Conservation (phyloP, 2,329 filamentous ascomycete genomes). For the Nectriaceae sp. region DNA sequence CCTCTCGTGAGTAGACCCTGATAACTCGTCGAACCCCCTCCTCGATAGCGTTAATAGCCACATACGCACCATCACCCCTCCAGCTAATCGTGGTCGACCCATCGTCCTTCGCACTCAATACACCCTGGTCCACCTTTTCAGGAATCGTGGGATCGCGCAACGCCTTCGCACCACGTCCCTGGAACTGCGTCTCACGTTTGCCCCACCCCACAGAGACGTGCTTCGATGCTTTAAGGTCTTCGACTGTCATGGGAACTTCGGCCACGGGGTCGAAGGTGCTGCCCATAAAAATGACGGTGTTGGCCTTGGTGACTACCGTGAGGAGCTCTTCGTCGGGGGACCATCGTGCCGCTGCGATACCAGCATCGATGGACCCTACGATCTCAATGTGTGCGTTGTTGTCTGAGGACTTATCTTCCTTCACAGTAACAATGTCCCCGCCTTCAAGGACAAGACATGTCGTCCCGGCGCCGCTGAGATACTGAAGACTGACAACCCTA, state of each 20-base stretch:
- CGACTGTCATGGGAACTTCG: constrained; percentile 69
- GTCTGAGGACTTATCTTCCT: constrained; percentile 55
- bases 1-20: constrained; percentile 88
- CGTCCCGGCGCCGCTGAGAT: constrained; percentile 78
- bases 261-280: constrained; percentile 83
- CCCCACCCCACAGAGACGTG: constrained; percentile 98
- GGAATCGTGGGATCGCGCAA: constrained; percentile 93
- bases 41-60: constrained; percentile 83
- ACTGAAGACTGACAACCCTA: constrained; percentile 75
- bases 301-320: constrained; percentile 75
- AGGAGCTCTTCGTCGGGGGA: constrained; percentile 93
- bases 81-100: constrained; percentile 75
- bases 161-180: constrained; percentile 84
- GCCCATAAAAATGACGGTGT: constrained; percentile 89
- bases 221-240: constrained; percentile 84
- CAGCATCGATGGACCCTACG: constrained; percentile 88
- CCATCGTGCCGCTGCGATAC: constrained; percentile 88
- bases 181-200: constrained; percentile 97
- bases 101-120: constrained; percentile 74
- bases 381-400: constrained; percentile 86
- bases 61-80: constrained; percentile 90
- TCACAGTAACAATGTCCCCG: constrained; percentile 86
- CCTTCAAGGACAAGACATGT: constrained; percentile 84
- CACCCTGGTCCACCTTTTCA: constrained; percentile 84
- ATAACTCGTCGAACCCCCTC: constrained; percentile 72